Evolutionary conservation across 2,329 filamentous ascomycete genomes (phyloP).

Genomic region (Aspergillus pseudotamarii): DNA sequence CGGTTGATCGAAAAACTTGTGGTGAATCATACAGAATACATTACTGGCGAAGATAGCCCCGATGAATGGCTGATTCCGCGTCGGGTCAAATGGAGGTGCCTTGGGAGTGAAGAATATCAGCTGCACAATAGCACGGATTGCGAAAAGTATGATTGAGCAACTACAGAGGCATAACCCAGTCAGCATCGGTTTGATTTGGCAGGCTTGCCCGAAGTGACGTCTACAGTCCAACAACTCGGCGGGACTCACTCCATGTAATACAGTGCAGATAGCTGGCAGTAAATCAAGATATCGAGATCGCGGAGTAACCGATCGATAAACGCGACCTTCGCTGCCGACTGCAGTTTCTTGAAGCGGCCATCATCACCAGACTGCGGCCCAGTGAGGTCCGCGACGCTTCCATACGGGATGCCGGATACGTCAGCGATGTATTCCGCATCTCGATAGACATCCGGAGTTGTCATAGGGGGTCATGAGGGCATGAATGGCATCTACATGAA

Average conservation of each 20-base stretch:
- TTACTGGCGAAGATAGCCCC: constrained; percentile 59
- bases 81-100: constrained; percentile 54
- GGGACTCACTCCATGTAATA: constrained; percentile 65
- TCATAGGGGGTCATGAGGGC: constrained; percentile 52
- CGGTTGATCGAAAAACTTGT: constrained; percentile 57
- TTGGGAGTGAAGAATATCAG: constrained; percentile 63
- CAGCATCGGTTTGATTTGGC: background rate
- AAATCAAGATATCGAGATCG: constrained; percentile 62
- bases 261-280: constrained; percentile 62
- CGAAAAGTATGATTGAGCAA: constrained; percentile 61
- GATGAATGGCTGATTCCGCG: constrained; percentile 56
- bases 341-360: constrained; percentile 36
- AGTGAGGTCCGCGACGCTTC: constrained; percentile 24
- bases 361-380: constrained; percentile 21
- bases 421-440: constrained; percentile 52
- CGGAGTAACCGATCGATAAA: constrained; percentile 60
- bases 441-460: constrained; percentile 48
- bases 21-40: constrained; percentile 58
- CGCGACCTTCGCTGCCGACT: constrained; percentile 45
- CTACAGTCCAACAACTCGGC: constrained; percentile 1
- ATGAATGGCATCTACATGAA: constrained; percentile 27
- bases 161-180: constrained; percentile 34
- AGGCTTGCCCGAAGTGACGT: background rate
- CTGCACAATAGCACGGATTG: constrained; percentile 58
- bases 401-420: constrained; percentile 44